phyloP scores from a whole-genome alignment of 2,329 filamentous ascomycete species.

The Trichoderma semiorbis region DNA sequence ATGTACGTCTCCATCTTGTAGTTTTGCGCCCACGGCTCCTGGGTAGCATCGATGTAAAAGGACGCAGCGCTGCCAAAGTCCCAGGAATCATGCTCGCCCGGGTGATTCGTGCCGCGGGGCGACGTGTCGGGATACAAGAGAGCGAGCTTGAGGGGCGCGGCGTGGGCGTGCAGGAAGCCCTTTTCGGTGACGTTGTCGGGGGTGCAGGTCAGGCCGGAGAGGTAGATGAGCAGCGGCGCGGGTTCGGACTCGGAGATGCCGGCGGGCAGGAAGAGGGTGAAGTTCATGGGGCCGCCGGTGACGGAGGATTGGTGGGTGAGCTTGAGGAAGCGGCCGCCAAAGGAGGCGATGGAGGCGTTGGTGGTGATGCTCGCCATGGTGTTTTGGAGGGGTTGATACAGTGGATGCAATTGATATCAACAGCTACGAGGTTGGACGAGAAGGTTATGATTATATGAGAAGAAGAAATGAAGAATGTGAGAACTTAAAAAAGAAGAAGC shows the following conservation, averaged over 20 bases:
- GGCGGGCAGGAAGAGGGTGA: conserved; percentile 88
- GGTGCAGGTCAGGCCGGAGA: conserved; percentile 92
- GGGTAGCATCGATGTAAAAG: conserved; percentile 89
- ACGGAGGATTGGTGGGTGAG: conserved; percentile 77
- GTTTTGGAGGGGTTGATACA: not conserved
- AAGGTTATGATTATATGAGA: not conserved
- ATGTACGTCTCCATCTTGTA: conserved; percentile 98
- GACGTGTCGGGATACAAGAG: conserved; percentile 94
- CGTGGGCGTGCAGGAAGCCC: conserved; percentile 87
- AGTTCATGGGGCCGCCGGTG: conserved; percentile 83
- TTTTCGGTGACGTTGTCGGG: conserved; percentile 80
- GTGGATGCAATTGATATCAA: no score
- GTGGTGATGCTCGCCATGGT: conserved; percentile 52
- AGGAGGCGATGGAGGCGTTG: conserved; percentile 83
- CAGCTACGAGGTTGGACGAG: no score
- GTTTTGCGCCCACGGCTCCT: conserved; percentile 66
- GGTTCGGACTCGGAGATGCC: conserved; percentile 52
- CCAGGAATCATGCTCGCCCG: conserved; percentile 81
- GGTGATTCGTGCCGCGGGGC: conserved; percentile 75
- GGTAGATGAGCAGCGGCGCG: conserved; percentile 84
- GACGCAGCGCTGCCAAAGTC: conserved; percentile 91
- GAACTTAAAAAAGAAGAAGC: not conserved
- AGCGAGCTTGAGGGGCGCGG: conserved; percentile 79
- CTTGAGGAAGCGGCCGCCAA: conserved; percentile 93
- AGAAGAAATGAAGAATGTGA: not conserved